A percentile compares a stretch with the other conserved stretches of the same genome.
Evolutionary conservation across 2,329 filamentous ascomycete genomes (phyloP).

Genomic region (Xylaria arbuscula): DNA sequence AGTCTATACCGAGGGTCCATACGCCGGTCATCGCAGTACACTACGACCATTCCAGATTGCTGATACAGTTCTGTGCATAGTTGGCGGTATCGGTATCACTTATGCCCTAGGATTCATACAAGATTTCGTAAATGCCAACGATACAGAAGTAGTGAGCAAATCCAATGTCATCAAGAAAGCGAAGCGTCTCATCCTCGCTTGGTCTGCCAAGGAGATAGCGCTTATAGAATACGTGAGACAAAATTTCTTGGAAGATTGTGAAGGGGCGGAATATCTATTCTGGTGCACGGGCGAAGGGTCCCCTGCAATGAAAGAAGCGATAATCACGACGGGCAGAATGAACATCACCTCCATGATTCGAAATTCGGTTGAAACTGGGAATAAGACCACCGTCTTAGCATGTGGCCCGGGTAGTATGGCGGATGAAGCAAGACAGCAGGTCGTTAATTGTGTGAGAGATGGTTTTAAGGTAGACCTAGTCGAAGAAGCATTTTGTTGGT

Average conservation of each 20-base stretch:
- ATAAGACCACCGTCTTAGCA: constrained; percentile 44
- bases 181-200: constrained; percentile 42
- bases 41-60: constrained; percentile 27
- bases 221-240: constrained; percentile 42
- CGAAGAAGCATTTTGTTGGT: constrained; percentile 46
- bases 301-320: constrained; percentile 1
- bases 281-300: constrained; percentile 33
- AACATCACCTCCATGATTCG: constrained; percentile 38
- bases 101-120: constrained; percentile 40
- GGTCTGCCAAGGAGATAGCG: constrained; percentile 41
- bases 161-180: constrained; percentile 38
- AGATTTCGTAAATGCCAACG: constrained; percentile 31
- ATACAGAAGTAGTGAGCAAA: not conserved
- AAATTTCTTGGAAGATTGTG: constrained; percentile 36
- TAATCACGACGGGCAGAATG: constrained; percentile 39
- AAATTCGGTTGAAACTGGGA: constrained; percentile 33
- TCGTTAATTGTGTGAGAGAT: constrained; percentile 40
- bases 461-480: constrained; percentile 39
- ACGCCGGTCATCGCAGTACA: constrained; percentile 33
- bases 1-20: constrained; percentile 37
- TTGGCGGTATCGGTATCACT: constrained; percentile 39
- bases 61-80: constrained; percentile 37
- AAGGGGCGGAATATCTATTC: constrained; percentile 34
- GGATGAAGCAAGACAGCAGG: constrained; percentile 43
- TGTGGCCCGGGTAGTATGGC: constrained; percentile 46